phyloP scores from a whole-genome alignment of 148 eudicot species.

The Diospyros lotus region DNA sequence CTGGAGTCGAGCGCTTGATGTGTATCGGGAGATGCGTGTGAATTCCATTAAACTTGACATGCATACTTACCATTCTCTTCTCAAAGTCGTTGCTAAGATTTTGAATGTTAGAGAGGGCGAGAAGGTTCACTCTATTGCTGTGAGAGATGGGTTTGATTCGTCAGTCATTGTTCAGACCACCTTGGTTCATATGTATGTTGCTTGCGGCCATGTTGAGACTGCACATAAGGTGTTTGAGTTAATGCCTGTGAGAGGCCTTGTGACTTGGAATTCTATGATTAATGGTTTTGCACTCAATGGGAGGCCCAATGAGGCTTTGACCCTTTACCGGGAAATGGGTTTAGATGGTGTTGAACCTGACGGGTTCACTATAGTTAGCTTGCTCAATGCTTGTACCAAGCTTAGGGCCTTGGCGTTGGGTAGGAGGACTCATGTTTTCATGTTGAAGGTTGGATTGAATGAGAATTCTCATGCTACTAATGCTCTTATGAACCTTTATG shows the following conservation, averaged over 20 bases:
- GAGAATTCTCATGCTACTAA: conserved; percentile 63
- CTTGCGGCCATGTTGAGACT: conserved; percentile 49
- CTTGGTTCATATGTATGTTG: conserved; percentile 62
- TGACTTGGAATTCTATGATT: conserved; percentile 78
- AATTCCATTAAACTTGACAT: conserved; percentile 43
- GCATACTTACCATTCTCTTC: conserved; percentile 68
- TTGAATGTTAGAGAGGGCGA: conserved; percentile 52
- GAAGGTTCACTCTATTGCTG: conserved; percentile 44
- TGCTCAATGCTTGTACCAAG: conserved; percentile 80
- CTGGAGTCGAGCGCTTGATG: conserved; percentile 42
- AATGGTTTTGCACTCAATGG: conserved; percentile 74
- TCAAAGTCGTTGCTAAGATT: conserved; percentile 58
- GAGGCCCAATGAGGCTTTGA: conserved; percentile 52
- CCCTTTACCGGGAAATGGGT: conserved; percentile 49
- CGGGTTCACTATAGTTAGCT: conserved; percentile 78
- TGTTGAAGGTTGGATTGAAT: conserved; percentile 64
- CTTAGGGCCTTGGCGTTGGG: conserved; percentile 78
- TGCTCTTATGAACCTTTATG: conserved; percentile 60
- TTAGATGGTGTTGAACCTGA: conserved; percentile 60
- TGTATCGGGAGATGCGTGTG: conserved; percentile 36
- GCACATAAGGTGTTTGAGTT: conserved; percentile 61
- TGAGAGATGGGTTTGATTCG: conserved; percentile 51
- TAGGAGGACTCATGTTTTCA: conserved; percentile 61
- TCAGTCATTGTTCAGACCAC: conserved; percentile 59
- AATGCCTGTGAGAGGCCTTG: conserved; percentile 70